Evolutionary conservation across 805 yeast genomes (phyloP).

Genomic region (Candida schatavii): DNA sequence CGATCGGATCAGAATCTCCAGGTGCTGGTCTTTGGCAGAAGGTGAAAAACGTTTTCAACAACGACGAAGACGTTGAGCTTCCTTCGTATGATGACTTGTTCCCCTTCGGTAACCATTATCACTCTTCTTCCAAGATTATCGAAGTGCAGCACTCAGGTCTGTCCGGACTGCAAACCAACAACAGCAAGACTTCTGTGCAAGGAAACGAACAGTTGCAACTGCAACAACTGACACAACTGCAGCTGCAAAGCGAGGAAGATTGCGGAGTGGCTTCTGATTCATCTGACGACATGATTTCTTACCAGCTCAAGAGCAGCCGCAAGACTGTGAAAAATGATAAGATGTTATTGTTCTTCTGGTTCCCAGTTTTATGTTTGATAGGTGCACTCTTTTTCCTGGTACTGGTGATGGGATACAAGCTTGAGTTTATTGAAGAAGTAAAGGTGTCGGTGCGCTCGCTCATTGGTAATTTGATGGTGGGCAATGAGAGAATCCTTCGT

Average conservation of each 20-base stretch:
- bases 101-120: slow-evolving; percentile 43
- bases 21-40: slow-evolving; percentile 38
- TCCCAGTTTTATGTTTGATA: slow-evolving; percentile 66
- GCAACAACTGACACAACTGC: slow-evolving; percentile 5
- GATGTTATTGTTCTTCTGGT: slow-evolving; percentile 87
- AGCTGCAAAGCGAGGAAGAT: slow-evolving; percentile 24
- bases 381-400: slow-evolving; percentile 47
- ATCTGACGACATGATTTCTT: slow-evolving; percentile 42
- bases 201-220: slow-evolving; percentile 6
- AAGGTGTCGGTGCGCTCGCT: slow-evolving; percentile 34
- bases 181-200: slow-evolving; percentile 9
- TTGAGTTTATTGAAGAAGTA: slow-evolving; percentile 32
- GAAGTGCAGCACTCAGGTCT: background rate
- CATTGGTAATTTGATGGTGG: slow-evolving; percentile 42
- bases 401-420: slow-evolving; percentile 37
- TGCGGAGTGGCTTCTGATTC: slow-evolving; percentile 37
- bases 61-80: slow-evolving; percentile 36
- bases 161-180: background rate
- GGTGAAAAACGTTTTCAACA: slow-evolving; percentile 40
- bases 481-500: slow-evolving; percentile 38
- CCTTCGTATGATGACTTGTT: slow-evolving; percentile 77
- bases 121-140: slow-evolving; percentile 9
- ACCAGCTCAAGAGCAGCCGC: slow-evolving; percentile 38
- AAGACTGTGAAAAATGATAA: slow-evolving; percentile 66
- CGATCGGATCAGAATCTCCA: slow-evolving; percentile 2